These are phyloP conservation scores for Cryphonectria naterciae DNA, from an alignment of 2,329 filamentous ascomycete genomes.

Conservation along the genomic window DNA sequence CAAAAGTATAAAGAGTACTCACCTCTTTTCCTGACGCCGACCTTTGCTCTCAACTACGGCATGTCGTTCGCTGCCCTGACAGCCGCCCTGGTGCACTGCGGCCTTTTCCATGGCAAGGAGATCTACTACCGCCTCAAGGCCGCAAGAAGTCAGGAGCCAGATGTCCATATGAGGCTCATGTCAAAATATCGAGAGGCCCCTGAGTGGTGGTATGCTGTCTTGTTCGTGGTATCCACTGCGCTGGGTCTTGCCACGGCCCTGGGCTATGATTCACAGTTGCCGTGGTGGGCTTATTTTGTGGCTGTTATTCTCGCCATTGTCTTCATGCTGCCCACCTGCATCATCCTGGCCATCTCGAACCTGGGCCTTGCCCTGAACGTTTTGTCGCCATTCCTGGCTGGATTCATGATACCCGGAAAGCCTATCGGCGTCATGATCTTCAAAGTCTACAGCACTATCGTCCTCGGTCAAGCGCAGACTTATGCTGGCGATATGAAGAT, in stretches of 20 bases:
- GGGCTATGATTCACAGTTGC: conserved; percentile 52
- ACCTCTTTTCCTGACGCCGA: conserved; percentile 56
- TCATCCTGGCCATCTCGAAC: conserved; percentile 56
- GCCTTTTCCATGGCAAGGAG: conserved; percentile 46
- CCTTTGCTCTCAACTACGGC: conserved; percentile 52
- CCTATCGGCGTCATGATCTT: conserved; percentile 62
- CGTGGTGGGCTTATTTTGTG: conserved; percentile 59
- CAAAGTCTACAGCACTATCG: conserved; percentile 52
- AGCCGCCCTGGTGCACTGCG: conserved; percentile 45
- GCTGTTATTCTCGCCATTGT: conserved; percentile 49
- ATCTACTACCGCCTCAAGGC: conserved; percentile 50
- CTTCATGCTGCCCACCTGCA: conserved; percentile 52
- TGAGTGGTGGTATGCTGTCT: conserved; percentile 56
- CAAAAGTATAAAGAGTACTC: conserved; percentile 58
- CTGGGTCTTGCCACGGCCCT: conserved; percentile 50
- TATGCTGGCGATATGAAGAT: conserved; percentile 43
- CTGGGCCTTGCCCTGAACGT: conserved; percentile 56
- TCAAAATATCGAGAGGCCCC: conserved; percentile 56
- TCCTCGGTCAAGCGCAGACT: conserved; percentile 42
- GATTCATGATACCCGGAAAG: conserved; percentile 62
- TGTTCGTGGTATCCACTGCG: conserved; percentile 51
- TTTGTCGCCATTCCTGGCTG: conserved; percentile 57
- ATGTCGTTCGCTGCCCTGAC: conserved; percentile 59
- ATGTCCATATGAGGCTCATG: conserved; percentile 58
- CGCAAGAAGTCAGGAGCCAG: conserved; percentile 50